These are phyloP conservation scores for Coemansia sp. DNA, from an alignment of 192 early-diverging fungal genomes.

Conservation along the genomic window DNA sequence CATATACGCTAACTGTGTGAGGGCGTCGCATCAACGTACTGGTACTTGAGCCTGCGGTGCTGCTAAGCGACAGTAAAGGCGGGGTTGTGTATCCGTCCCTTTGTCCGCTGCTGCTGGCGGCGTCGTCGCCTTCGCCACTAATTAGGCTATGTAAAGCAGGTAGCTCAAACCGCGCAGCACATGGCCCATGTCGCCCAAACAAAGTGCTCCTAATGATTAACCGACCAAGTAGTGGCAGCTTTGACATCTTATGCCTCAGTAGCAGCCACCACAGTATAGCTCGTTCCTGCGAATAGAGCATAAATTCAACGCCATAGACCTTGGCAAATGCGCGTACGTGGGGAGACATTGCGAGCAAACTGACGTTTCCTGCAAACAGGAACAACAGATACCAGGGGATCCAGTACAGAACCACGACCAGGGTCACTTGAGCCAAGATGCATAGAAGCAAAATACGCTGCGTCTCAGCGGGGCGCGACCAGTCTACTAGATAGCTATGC, in stretches of 20 bases:
- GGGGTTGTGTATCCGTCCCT: constrained; percentile 48
- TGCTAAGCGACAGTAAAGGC: constrained; percentile 40
- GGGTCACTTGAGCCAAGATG: constrained; percentile 29
- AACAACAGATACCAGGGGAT: constrained; percentile 51
- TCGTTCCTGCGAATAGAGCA: constrained; percentile 33
- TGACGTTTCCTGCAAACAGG: constrained; percentile 35
- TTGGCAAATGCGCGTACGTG: constrained; percentile 48
- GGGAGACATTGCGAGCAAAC: constrained; percentile 51
- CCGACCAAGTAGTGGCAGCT: constrained; percentile 17
- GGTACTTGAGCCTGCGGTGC: constrained; percentile 31
- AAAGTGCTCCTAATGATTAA: neutral
- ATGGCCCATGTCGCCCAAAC: neutral
- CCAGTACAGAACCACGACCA: constrained; percentile 44
- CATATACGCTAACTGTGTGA: constrained; percentile 58
- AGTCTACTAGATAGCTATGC: constrained; percentile 48
- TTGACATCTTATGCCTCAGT: neutral
- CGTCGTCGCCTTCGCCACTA: constrained; percentile 16
- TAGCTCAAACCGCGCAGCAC: constrained; percentile 13
- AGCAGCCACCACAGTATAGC: constrained; percentile 16
- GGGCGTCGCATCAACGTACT: constrained; percentile 33
- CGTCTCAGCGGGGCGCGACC: constrained; percentile 42
- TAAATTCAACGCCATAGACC: constrained; percentile 44
- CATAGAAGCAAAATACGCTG: constrained; percentile 31
- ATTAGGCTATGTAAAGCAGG: constrained; percentile 14
- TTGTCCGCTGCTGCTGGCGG: neutral